Conservation (phyloP, 2,329 filamentous ascomycete species). For the Paraphaeosphaeria minitans region DNA sequence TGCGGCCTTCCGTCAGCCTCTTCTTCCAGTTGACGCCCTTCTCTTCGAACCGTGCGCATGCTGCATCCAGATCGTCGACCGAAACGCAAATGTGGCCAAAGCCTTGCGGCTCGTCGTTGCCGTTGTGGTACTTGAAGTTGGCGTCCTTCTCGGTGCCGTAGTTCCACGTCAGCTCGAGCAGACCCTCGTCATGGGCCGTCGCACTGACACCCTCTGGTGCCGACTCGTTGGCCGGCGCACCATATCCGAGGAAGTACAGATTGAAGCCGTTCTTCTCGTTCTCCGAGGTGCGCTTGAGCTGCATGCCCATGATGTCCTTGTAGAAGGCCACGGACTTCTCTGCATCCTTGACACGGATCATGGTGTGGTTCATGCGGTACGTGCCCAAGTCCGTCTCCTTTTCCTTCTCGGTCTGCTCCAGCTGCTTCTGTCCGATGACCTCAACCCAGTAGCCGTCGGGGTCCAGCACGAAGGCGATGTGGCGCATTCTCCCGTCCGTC, state of each 20-base stretch:
- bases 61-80: conserved; percentile 87
- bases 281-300: conserved; percentile 73
- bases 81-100: conserved; percentile 91
- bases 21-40: conserved; percentile 91
- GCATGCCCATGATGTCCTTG: conserved; percentile 87
- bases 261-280: conserved; percentile 76
- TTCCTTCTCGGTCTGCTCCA: conserved; percentile 74
- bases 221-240: conserved; percentile 52
- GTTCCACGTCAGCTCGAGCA: conserved; percentile 90
- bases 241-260: conserved; percentile 90
- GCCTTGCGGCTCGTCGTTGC: conserved; percentile 88
- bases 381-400: conserved; percentile 73
- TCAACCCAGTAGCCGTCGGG: conserved; percentile 79
- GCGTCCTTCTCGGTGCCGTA: conserved; percentile 84
- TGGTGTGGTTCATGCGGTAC: conserved; percentile 87
- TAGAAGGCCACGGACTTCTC: conserved; percentile 57
- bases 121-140: conserved; percentile 85
- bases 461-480: conserved; percentile 89
- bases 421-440: conserved; percentile 72
- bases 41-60: conserved; percentile 84
- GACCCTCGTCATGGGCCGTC: conserved; percentile 73
- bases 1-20: conserved; percentile 83
- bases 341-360: conserved; percentile 84
- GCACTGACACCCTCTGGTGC: conserved; percentile 62
- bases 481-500: conserved; percentile 70